These are phyloP conservation scores for Phytophthora citrophthora DNA, from an alignment of 352 stramenopile genomes.

Conservation along the genomic window DNA sequence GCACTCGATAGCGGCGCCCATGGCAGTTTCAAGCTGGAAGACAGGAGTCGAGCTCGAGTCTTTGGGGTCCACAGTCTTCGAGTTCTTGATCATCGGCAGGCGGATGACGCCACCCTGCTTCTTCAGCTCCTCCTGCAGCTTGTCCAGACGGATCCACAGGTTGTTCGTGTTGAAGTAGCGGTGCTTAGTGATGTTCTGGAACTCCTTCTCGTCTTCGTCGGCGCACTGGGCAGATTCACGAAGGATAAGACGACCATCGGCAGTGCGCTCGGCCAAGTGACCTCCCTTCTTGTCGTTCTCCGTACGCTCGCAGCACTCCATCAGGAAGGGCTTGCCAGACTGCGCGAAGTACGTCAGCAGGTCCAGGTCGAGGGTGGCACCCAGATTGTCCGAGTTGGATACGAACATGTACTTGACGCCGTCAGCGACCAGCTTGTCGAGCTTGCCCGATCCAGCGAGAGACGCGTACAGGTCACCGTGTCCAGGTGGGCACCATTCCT, in stretches of 20 bases:
- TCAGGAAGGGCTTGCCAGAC: slow-evolving; percentile 90
- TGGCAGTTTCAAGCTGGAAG: slow-evolving; percentile 88
- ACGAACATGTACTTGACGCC: slow-evolving; percentile 93
- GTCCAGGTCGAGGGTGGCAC: slow-evolving; percentile 82
- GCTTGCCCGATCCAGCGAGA: slow-evolving; percentile 82
- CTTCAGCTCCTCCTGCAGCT: slow-evolving; percentile 80
- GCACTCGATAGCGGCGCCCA: slow-evolving; percentile 89
- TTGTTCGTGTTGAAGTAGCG: slow-evolving; percentile 93
- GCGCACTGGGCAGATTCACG: slow-evolving; percentile 93
- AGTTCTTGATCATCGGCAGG: slow-evolving; percentile 90
- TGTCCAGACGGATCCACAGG: slow-evolving; percentile 89
- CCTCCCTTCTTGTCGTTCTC: slow-evolving; percentile 99
- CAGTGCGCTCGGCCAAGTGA: slow-evolving; percentile 92
- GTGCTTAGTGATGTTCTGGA: slow-evolving; percentile 91
- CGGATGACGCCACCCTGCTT: slow-evolving; percentile 84
- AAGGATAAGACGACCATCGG: slow-evolving; percentile 95
- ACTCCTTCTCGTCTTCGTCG: slow-evolving; percentile 75
- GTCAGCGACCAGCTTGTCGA: slow-evolving; percentile 85
- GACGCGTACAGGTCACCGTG: slow-evolving; percentile 89
- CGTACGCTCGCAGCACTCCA: slow-evolving; percentile 98
- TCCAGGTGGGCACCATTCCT: slow-evolving; percentile 89
- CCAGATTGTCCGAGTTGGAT: slow-evolving; percentile 91
- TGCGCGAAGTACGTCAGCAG: slow-evolving; percentile 90
- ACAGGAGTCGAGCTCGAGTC: slow-evolving; percentile 84
- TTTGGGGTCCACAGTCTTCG: slow-evolving; percentile 89